Conservation (phyloP, 2,329 filamentous ascomycete species). For the Aspergillus glaucus region DNA sequence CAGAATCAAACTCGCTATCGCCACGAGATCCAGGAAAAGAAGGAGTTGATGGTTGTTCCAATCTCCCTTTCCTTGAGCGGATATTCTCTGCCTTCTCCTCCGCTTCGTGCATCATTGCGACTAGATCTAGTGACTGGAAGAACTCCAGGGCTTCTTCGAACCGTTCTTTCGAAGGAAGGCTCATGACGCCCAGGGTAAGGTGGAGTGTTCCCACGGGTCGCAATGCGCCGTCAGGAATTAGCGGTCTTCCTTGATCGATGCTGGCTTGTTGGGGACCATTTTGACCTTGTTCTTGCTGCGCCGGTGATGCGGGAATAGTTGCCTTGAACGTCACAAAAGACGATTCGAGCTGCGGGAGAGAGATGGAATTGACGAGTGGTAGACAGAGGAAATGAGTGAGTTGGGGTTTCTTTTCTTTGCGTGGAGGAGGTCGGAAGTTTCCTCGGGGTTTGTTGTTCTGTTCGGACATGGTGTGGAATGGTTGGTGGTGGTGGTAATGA, state of each 20-base stretch:
- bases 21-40: too few species aligned
- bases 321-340: conserved; percentile 57
- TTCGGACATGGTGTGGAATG: conserved; percentile 4
- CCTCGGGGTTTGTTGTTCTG: conserved; percentile 2
- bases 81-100: conserved; percentile 17
- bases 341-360: conserved; percentile 58
- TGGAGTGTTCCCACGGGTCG: conserved; percentile 76
- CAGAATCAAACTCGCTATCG: too few species aligned
- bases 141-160: conserved; percentile 43
- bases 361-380: conserved; percentile 57
- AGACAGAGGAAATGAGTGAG: conserved; percentile 44
- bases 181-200: conserved; percentile 82
- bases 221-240: conserved; percentile 61
- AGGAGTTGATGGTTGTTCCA: background rate
- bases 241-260: conserved; percentile 26
- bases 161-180: conserved; percentile 49
- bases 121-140: conserved; percentile 43
- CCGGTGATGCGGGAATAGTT: conserved; percentile 40
- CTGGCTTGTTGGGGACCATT: conserved; percentile 17
- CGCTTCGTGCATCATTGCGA: conserved; percentile 28
- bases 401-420: conserved; percentile 22
- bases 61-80: background rate
- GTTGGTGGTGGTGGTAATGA: background rate
- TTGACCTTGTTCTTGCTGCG: conserved; percentile 4
- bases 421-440: background rate